Base-by-base conservation (phyloP, 139 green algal species). In the Pleodorina starrii region DNA sequence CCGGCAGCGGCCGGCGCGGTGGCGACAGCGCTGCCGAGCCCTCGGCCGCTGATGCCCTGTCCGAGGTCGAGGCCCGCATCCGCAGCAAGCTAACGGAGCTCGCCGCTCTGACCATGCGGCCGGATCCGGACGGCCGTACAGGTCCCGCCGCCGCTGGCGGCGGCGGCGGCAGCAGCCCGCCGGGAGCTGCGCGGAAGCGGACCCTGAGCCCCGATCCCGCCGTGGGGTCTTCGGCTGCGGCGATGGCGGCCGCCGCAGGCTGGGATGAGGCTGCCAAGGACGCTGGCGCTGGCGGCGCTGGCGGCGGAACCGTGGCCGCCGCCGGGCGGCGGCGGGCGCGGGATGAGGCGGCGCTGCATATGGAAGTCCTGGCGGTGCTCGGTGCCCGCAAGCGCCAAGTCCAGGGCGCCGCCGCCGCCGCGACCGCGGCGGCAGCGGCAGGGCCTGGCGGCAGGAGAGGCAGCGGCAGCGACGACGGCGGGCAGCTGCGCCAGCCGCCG, bases 31-130 rank as follows among this genome's bases (percentile, higher is more conserved):
- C 36, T 9, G 54, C 3, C 19, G 29, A 25, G 0, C 48, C 40
- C 19, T 29, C 32, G 7, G 66, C 82, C 0, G 66, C 63, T 2
- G 66, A 38, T 0, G 82, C 82, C 5, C 29, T 90, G 29, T 38
- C 51, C 9, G 85, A 90, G 72, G 85, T 90, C 50, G 85, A 90
- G 42, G 72, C 36, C 1, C 85, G 73, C 27, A 90, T 90, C 32
- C 54, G 74, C 5, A 25, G 54, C 25, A 90, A 90, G 73, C 85
- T 90, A 29, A 42, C 85, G 29, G 85, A 90, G 54, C 73, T 90
- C 54, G 71, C 73, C 0, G 54, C 36, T 12, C 51, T 90, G 14
- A 88, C 82, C 1, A 60, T 40, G 19, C 48, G 57, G 51, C 78
- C 78, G 12, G 51, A 44, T 25, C 25, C 68, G 16, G 38, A 46